phyloP scores from a whole-genome alignment of 345 rosid genomes.

The Eucalyptus viminalis region DNA sequence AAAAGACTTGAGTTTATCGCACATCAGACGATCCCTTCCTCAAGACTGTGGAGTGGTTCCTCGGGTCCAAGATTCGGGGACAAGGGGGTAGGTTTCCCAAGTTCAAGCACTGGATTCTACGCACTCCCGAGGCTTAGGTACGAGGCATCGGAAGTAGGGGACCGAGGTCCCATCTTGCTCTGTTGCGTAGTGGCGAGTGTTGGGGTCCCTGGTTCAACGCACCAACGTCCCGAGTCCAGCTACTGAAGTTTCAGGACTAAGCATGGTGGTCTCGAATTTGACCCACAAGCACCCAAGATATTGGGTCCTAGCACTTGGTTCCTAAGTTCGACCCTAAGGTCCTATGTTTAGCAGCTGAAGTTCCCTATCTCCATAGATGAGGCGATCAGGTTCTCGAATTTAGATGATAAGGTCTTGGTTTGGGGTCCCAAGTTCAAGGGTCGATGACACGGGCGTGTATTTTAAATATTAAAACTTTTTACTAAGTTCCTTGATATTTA shows the following conservation, averaged over 20 bases:
- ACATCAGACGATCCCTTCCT: neutral
- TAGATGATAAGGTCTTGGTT: neutral
- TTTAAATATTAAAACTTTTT: too few species aligned
- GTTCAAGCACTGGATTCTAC: fast-evolving
- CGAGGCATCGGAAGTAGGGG: neutral
- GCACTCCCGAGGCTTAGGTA: neutral
- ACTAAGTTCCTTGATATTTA: neutral
- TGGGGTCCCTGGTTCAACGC: neutral
- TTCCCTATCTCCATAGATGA: neutral
- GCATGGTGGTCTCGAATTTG: neutral
- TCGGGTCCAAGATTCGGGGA: too few species aligned
- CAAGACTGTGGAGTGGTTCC: neutral
- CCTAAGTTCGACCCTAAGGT: neutral
- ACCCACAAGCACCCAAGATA: neutral
- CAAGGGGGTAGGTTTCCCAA: too few species aligned
- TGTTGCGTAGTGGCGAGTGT: neutral
- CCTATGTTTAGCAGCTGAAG: neutral
- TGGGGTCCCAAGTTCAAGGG: neutral
- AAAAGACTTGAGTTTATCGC: neutral
- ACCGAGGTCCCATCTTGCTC: neutral
- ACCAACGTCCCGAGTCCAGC: fast-evolving
- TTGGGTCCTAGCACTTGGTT: neutral
- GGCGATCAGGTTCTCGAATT: neutral
- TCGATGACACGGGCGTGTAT: neutral
- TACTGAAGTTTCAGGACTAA: neutral